Conservation (phyloP, 768 basidiomycete genomes). For the Lyophyllum decastes region DNA sequence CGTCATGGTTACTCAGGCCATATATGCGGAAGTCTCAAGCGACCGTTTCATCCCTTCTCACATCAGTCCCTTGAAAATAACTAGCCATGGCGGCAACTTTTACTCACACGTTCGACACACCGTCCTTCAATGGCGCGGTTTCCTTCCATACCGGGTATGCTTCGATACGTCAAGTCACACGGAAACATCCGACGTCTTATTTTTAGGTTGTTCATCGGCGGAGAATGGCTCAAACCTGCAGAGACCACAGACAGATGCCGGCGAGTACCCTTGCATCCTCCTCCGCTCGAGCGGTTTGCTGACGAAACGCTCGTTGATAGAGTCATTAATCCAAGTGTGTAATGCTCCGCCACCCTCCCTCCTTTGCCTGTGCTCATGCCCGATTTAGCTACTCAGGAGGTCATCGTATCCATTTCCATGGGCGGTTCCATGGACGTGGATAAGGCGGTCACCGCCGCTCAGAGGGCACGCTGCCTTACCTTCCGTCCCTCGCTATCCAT, state of each 20-base stretch:
- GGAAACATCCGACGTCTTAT: neutral
- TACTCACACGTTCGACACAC: slow-evolving; percentile 53
- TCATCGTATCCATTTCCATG: neutral
- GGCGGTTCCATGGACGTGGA: neutral
- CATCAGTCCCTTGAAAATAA: too few relatives aligned
- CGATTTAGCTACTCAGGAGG: neutral
- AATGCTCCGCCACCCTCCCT: neutral
- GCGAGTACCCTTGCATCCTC: slow-evolving; percentile 32
- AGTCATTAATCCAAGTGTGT: neutral
- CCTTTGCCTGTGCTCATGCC: neutral
- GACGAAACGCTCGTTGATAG: neutral
- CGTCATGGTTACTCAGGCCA: neutral
- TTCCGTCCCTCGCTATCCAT: neutral
- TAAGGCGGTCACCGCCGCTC: slow-evolving; percentile 11
- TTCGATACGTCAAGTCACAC: neutral
- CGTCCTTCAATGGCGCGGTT: slow-evolving; percentile 56
- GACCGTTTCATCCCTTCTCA: too few relatives aligned
- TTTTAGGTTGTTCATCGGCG: slow-evolving; percentile 55
- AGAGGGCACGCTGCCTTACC: neutral
- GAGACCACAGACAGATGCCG: slow-evolving; percentile 50
- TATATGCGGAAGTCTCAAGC: too few relatives aligned
- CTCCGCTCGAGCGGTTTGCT: neutral
- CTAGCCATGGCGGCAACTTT: slow-evolving; percentile 35
- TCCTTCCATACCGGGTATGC: slow-evolving; percentile 54
- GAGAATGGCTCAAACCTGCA: slow-evolving; percentile 55